A percentile compares a stretch with the other conserved stretches of the same genome.
phyloP scores from a whole-genome alignment of 1,284 basidiomycete species.

The Ustilago xerochloae region DNA sequence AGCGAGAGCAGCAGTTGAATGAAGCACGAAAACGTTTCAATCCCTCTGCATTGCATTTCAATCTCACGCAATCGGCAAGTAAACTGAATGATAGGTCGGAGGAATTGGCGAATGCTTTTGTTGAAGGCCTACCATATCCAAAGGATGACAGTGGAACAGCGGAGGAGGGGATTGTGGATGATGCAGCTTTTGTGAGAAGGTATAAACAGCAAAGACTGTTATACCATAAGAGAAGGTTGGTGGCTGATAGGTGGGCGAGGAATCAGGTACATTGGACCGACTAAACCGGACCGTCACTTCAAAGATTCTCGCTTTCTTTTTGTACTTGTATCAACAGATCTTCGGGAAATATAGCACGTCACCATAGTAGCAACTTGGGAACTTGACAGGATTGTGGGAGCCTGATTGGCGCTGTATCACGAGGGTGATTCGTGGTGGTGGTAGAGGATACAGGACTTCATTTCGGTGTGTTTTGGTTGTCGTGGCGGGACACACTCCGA shows the following conservation, averaged over 20 bases:
- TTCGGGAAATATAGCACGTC: background rate
- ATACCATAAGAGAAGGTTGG: constrained; percentile 51
- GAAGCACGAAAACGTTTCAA: constrained; percentile 59
- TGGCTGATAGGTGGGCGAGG: constrained; percentile 55
- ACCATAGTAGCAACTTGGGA: background rate
- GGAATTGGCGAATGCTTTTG: constrained; percentile 61
- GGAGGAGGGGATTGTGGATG: constrained; percentile 25
- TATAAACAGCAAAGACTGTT: constrained; percentile 52
- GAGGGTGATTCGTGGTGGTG: no score
- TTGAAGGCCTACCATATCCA: constrained; percentile 55
- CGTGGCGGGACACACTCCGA: background rate
- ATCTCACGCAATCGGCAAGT: constrained; percentile 46
- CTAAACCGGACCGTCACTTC: background rate
- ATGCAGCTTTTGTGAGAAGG: constrained; percentile 46
- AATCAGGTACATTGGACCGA: constrained; percentile 55
- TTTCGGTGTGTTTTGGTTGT: background rate
- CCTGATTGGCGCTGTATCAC: background rate
- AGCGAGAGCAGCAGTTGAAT: constrained; percentile 33
- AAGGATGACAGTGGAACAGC: constrained; percentile 28
- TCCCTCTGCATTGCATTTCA: constrained; percentile 53
- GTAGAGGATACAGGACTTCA: background rate
- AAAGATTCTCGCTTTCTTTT: no score
- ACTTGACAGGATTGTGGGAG: background rate
- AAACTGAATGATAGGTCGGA: constrained; percentile 59
- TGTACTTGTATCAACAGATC: background rate